Evolutionary conservation across 257 asterid species (phyloP), one percentile per base, ranked within the genome.

Genomic region (Lithospermum erythrorhizon): DNA sequence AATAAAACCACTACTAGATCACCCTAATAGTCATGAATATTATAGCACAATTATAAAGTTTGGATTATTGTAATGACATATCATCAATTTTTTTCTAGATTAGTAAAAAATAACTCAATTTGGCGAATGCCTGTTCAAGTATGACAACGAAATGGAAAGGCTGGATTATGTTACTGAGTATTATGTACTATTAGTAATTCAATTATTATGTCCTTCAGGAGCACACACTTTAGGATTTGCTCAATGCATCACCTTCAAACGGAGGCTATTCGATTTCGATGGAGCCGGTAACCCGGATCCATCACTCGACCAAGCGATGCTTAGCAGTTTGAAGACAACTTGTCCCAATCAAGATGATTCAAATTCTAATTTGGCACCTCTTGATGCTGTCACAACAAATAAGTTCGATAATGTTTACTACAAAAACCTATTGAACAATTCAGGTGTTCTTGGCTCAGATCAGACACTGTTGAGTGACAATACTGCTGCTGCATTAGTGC

Each of bases 141-240:
- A 6, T 27, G 30, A 27, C 30, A 27, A 27, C 30, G 6, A 27
- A 27, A 27, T 6, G 6, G 30, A 6, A 30, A 30, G 4, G 8
- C 3, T 5, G 9, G 37, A 7, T 30, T 30, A 30, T 30, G 6
- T 7, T 4, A n/a, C n/a, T n/a, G n/a, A n/a, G n/a, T n/a, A n/a
- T n/a, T n/a, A n/a, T n/a, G n/a, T n/a, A n/a, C n/a, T n/a, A n/a
- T n/a, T 30, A 30, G 4, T 2, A 30, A 30, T 30, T 11, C 48
- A 37, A 37, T 37, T 9, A 47, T 2, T 71, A 15, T 52, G 2
- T 53, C 25, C n/a, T 41, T 2, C 53, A 84, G 91, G 95, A 41
- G 91, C 91, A 4, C 95, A 86, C 72, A 83, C 91, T 6, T 75
- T 83, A 35, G 91, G 95, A 54, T 83, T 90, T 14, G 82, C 85